These are phyloP conservation scores for Aureobasidium sp. DNA, from an alignment of 2,329 filamentous ascomycete species.

Conservation along the genomic window DNA sequence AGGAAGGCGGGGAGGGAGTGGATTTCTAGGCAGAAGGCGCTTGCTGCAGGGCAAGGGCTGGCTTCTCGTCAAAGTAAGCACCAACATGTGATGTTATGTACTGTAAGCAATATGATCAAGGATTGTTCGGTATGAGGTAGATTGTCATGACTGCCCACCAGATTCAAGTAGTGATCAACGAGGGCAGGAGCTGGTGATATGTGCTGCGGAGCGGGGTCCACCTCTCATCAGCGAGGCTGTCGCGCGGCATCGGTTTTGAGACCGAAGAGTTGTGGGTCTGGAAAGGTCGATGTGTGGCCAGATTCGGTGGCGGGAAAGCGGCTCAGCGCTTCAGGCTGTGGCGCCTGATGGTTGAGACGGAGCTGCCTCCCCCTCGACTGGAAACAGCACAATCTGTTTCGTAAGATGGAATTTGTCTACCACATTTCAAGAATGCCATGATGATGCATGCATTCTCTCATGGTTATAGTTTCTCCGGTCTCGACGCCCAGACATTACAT, in stretches of 20 bases:
- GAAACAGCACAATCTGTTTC: neutral
- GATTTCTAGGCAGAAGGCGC: slow-evolving; percentile 48
- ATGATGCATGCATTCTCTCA: neutral
- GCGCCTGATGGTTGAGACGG: neutral
- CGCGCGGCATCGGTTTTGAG: neutral
- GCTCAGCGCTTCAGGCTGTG: neutral
- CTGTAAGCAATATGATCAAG: too few species aligned
- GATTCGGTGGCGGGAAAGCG: neutral
- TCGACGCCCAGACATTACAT: neutral
- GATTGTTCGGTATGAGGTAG: too few species aligned
- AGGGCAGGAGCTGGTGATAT: too few species aligned
- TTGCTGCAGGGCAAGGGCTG: neutral
- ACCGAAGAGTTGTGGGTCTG: neutral
- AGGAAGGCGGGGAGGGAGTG: slow-evolving; percentile 49
- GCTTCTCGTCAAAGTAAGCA: too few species aligned
- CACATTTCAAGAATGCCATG: neutral
- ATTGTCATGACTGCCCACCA: too few species aligned
- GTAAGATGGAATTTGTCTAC: neutral
- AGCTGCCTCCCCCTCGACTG: neutral
- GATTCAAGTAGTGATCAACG: too few species aligned
- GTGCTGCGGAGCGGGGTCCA: neutral
- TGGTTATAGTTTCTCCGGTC: neutral
- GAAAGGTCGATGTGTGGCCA: neutral
- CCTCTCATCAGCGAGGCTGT: neutral
- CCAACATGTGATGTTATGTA: too few species aligned